Percentiles rank a stretch among this genome's conserved stretches.
These are phyloP conservation scores for Nannochloropsis salina DNA, from an alignment of 108 stramenopile genomes.

Conservation along the genomic window DNA sequence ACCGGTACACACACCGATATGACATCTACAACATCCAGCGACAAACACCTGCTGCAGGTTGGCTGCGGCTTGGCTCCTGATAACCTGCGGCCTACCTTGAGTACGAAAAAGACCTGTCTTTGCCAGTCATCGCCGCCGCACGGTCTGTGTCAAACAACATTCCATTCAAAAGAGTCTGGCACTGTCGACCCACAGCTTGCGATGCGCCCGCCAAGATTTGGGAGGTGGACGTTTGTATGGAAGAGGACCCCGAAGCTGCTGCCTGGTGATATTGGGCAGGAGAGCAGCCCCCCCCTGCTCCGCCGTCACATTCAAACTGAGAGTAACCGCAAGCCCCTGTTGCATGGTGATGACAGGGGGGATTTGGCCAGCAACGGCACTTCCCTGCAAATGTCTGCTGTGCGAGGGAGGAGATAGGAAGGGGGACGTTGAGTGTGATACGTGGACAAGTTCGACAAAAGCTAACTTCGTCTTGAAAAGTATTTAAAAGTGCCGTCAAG, in stretches of 20 bases:
- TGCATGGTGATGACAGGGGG: background rate
- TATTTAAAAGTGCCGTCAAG: no score
- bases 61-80: no score
- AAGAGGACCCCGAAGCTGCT: background rate
- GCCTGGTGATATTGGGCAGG: background rate
- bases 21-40: no score
- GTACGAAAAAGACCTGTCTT: background rate
- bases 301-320: background rate
- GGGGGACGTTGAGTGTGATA: background rate
- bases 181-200: background rate
- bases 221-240: background rate
- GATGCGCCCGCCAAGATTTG: background rate
- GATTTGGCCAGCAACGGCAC: background rate
- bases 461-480: background rate
- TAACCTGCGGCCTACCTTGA: no score
- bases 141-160: background rate
- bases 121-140: background rate
- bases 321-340: background rate
- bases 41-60: no score
- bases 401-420: background rate
- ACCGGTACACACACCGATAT: no score
- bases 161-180: background rate
- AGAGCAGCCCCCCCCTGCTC: background rate
- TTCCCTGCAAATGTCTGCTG: background rate
- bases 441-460: background rate